Percentiles rank a stretch among this genome's conserved stretches.
Conservation (phyloP, 306 rosid genomes). For the Cucurbita ficifolia region DNA sequence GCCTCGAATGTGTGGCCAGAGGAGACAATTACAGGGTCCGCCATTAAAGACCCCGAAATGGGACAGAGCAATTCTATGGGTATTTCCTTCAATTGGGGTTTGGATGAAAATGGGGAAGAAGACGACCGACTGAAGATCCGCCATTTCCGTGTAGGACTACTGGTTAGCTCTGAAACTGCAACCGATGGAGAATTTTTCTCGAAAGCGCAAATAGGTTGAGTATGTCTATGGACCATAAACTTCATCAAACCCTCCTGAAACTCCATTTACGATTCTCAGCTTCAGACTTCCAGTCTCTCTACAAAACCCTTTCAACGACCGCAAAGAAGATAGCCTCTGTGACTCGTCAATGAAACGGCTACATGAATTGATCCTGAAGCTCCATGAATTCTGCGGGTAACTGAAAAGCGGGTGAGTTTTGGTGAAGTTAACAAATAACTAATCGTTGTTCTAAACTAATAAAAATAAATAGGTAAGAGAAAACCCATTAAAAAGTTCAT, state of each 20-base stretch:
- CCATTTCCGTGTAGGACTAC: slow-evolving; percentile 44
- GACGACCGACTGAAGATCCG: slow-evolving; percentile 29
- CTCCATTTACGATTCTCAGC: slow-evolving; percentile 29
- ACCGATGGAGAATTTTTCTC: slow-evolving; percentile 7
- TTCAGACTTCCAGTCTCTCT: neutral
- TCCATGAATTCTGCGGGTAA: slow-evolving; percentile 8
- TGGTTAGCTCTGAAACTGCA: neutral
- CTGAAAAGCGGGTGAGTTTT: neutral
- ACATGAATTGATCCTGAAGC: neutral
- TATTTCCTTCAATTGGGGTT: slow-evolving; percentile 14
- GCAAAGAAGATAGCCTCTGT: neutral
- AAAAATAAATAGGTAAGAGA: neutral
- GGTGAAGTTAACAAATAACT: neutral
- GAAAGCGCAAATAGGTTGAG: slow-evolving; percentile 11
- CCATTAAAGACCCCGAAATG: slow-evolving; percentile 54
- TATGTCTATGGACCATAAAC: slow-evolving; percentile 18
- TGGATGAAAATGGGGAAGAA: slow-evolving; percentile 18
- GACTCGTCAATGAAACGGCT: neutral
- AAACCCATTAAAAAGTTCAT: neutral
- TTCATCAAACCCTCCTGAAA: slow-evolving; percentile 35
- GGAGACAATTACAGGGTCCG: slow-evolving; percentile 77
- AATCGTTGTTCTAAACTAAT: neutral
- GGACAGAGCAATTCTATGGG: slow-evolving; percentile 83
- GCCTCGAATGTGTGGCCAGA: slow-evolving; percentile 88
- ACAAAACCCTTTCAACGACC: neutral